Percentiles rank a stretch among this genome's conserved stretches.
Evolutionary conservation across 2,329 filamentous ascomycete genomes (phyloP).

Genomic region (Hypoxylon rubiginosum): DNA sequence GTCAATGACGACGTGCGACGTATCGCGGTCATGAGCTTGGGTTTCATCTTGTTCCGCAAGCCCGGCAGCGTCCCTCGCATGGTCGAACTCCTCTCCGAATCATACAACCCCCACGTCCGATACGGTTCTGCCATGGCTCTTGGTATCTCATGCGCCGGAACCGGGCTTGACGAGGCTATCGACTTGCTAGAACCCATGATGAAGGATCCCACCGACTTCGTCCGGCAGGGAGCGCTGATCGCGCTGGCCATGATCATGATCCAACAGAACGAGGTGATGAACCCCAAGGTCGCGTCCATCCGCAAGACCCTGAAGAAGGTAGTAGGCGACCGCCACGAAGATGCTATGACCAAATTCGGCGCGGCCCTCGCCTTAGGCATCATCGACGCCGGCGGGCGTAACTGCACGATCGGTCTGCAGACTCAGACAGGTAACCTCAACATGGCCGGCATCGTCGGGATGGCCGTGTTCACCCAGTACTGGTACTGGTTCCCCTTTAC

Average conservation of each 20-base stretch:
- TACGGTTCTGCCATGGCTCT: conserved; percentile 99
- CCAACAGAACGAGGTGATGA: conserved; percentile 99
- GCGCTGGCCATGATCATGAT: conserved; percentile 97
- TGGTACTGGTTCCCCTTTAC: conserved; percentile 99
- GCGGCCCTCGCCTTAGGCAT: conserved; percentile 94
- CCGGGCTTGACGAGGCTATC: conserved; percentile 94
- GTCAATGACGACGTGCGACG: conserved; percentile 97
- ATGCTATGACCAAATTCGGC: conserved; percentile 99
- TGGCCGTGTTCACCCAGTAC: conserved; percentile 98
- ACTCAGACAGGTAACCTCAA: conserved; percentile 98
- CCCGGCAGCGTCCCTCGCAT: conserved; percentile 96
- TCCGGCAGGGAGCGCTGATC: conserved; percentile 95
- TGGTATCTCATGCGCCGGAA: conserved; percentile 97
- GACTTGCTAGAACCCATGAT: conserved; percentile 99
- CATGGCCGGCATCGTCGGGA: conserved; percentile 97
- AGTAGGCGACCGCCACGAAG: conserved; percentile 93
- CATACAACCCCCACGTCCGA: conserved; percentile 97
- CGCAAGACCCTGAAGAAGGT: conserved; percentile 96
- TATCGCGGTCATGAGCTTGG: conserved; percentile 96
- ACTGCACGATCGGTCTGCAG: conserved; percentile 97
- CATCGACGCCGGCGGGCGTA: conserved; percentile 96
- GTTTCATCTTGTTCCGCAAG: conserved; percentile 98
- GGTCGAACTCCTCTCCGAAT: conserved; percentile 98
- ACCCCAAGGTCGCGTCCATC: conserved; percentile 92
- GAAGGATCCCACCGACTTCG: conserved; percentile 98